Evolutionary conservation across 768 basidiomycete species (phyloP).

Genomic region (Lactarius trivialis): DNA sequence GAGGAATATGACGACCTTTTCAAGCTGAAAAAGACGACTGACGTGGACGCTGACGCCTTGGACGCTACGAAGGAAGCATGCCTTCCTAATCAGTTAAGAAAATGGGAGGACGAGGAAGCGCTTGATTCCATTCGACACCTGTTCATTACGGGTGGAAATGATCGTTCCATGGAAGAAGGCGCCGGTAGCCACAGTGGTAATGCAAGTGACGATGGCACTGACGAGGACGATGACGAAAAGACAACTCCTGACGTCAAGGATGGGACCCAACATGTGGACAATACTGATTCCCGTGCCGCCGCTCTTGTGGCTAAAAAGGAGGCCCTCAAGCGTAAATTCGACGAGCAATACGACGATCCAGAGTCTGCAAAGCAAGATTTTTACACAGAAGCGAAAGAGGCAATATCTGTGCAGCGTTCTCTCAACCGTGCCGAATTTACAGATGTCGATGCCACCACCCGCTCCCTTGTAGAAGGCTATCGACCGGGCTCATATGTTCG

Average conservation of each 20-base stretch:
- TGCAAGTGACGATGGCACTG: slow-evolving; percentile 34
- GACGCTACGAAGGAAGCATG: slow-evolving; percentile 66
- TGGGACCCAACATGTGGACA: slow-evolving; percentile 6
- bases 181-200: slow-evolving; percentile 29
- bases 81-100: slow-evolving; percentile 45
- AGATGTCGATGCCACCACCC: slow-evolving; percentile 65
- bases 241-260: slow-evolving; percentile 31
- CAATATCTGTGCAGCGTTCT: slow-evolving; percentile 76
- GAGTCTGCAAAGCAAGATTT: slow-evolving; percentile 75
- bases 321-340: slow-evolving; percentile 87
- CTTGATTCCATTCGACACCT: slow-evolving; percentile 80
- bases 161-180: slow-evolving; percentile 20
- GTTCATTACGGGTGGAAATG: slow-evolving; percentile 80
- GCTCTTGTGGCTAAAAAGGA: slow-evolving; percentile 83
- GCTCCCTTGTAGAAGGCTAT: slow-evolving; percentile 84
- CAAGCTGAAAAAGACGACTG: slow-evolving; percentile 37
- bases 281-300: slow-evolving; percentile 38
- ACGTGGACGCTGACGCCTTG: slow-evolving; percentile 40
- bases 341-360: slow-evolving; percentile 93
- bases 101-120: slow-evolving; percentile 82
- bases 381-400: slow-evolving; percentile 87
- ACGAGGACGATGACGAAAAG: slow-evolving; percentile 39
- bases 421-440: slow-evolving; percentile 85
- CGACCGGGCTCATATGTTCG: slow-evolving; percentile 90
- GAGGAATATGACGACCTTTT: slow-evolving; percentile 74